These are phyloP conservation scores for Clausena lansium DNA, from an alignment of 345 rosid species.

Conservation along the genomic window DNA sequence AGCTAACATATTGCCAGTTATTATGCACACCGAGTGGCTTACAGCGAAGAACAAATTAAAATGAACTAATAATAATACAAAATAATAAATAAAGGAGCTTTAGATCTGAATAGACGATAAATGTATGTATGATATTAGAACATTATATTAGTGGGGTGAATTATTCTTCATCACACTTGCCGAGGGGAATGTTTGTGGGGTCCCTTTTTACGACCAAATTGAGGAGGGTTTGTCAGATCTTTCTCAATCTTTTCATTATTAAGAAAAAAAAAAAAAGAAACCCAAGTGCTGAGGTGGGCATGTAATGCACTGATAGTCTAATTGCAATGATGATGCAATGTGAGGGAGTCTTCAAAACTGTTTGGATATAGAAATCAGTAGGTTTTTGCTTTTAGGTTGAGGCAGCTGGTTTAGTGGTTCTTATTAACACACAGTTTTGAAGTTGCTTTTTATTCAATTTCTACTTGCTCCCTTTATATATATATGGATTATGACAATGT, in stretches of 20 bases:
- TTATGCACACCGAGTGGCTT: slow-evolving; percentile 33
- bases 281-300: neutral
- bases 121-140: neutral
- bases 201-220: slow-evolving; percentile 22
- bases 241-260: slow-evolving; percentile 24
- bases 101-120: slow-evolving; percentile 31
- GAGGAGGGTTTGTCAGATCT: slow-evolving; percentile 35
- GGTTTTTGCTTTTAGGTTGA: slow-evolving; percentile 15
- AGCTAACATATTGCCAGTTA: slow-evolving; percentile 19
- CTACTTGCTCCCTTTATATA: neutral
- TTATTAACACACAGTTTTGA: neutral
- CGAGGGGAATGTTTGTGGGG: slow-evolving; percentile 72
- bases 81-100: neutral
- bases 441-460: neutral
- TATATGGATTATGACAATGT: slow-evolving; percentile 2
- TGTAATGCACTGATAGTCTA: neutral
- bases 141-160: slow-evolving; percentile 43
- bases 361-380: neutral
- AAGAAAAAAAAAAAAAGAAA: neutral
- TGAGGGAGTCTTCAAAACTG: neutral
- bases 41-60: slow-evolving; percentile 40
- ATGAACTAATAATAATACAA: slow-evolving; percentile 5
- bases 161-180: slow-evolving; percentile 58
- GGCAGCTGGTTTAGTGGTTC: slow-evolving; percentile 23
- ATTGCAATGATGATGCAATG: too few species aligned